phyloP scores from a whole-genome alignment of 352 stramenopile genomes.

The Phytopythium helicoides region DNA sequence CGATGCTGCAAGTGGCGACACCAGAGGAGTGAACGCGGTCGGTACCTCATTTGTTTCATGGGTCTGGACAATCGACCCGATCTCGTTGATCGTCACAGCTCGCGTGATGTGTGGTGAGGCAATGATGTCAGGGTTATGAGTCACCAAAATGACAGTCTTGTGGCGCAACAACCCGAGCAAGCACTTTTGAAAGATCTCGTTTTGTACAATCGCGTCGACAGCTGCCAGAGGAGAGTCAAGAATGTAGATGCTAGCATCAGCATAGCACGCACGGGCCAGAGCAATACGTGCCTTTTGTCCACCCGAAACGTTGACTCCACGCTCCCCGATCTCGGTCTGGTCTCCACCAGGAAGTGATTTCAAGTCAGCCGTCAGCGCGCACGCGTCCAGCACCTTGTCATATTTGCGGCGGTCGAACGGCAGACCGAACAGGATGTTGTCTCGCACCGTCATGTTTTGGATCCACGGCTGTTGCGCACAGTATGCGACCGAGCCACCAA shows the following conservation, averaged over 20 bases:
- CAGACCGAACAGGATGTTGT: conserved; percentile 93
- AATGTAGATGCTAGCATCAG: conserved; percentile 37
- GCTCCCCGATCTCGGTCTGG: conserved; percentile 64
- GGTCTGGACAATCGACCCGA: conserved; percentile 11
- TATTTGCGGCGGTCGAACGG: conserved; percentile 52
- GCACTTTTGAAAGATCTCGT: conserved; percentile 76
- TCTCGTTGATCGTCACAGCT: conserved; percentile 19
- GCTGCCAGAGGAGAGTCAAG: conserved; percentile 44
- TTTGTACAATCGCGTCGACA: conserved; percentile 60
- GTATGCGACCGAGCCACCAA: conserved; percentile 57
- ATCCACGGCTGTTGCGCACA: conserved; percentile 91
- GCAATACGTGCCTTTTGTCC: conserved; percentile 62
- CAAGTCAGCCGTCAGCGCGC: conserved; percentile 67
- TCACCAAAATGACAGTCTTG: conserved; percentile 59
- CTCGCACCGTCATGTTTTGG: conserved; percentile 64
- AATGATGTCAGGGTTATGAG: conserved; percentile 54
- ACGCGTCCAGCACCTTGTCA: conserved; percentile 53
- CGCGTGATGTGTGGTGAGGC: conserved; percentile 19
- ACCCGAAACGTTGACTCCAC: conserved; percentile 61
- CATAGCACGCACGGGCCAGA: conserved; percentile 63
- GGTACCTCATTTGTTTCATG: conserved; percentile 28
- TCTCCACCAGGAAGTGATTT: conserved; percentile 63
- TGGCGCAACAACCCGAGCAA: conserved; percentile 41
- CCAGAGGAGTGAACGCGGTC: conserved; percentile 7
- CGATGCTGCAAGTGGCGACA: conserved; percentile 19